Conservation (phyloP, 176 grass and related monocot genomes). For the Echinochloa phyllopogon region DNA sequence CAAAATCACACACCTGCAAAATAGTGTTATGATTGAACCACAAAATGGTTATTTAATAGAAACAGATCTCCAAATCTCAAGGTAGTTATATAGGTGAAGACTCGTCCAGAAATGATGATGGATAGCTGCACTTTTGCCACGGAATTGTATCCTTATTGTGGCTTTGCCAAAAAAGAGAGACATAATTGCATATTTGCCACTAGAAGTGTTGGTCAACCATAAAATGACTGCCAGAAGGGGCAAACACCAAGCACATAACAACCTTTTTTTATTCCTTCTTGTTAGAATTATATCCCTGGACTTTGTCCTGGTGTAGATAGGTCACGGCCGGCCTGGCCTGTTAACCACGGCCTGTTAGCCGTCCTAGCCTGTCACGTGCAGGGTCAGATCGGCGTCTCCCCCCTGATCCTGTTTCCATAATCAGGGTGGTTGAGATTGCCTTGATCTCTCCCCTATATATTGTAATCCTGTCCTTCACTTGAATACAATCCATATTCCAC, state of each 20-base stretch:
- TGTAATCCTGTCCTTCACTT: too few species aligned
- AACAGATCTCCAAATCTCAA: conserved; percentile 23
- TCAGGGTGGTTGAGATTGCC: too few species aligned
- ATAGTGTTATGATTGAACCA: conserved; percentile 25
- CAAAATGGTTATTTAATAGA: conserved; percentile 16
- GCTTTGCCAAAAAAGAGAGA: neutral
- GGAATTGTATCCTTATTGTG: neutral
- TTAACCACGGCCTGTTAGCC: too few species aligned
- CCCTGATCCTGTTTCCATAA: too few species aligned
- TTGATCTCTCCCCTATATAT: too few species aligned
- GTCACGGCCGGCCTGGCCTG: too few species aligned
- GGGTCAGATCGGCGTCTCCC: too few species aligned
- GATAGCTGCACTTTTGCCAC: neutral
- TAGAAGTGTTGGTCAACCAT: conserved; percentile 8
- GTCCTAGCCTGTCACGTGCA: too few species aligned
- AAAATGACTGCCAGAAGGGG: neutral
- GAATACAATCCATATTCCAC: too few species aligned
- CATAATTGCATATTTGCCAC: neutral
- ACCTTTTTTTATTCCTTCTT: neutral
- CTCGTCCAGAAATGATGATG: conserved; percentile 6
- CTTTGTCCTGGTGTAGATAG: too few species aligned
- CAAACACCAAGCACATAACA: neutral
- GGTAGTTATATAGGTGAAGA: neutral
- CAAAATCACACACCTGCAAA: conserved; percentile 86
- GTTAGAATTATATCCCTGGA: too few species aligned